Evolutionary conservation across 2,329 filamentous ascomycete genomes (phyloP), one percentile per base, ranked within the genome.

Genomic region (Grosmannia serpens): DNA sequence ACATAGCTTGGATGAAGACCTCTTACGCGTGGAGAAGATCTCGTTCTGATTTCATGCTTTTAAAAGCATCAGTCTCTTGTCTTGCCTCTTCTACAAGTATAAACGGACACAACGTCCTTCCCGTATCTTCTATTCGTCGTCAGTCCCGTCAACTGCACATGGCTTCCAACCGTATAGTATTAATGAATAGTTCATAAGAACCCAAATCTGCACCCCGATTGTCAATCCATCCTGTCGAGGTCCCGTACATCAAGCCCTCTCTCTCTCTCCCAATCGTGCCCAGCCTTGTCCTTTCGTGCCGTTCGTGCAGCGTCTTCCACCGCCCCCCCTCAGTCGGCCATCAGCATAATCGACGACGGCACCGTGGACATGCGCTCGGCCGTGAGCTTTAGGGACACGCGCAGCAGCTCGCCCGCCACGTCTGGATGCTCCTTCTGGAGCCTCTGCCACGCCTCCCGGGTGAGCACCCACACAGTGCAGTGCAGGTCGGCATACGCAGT

Each of bases 361-460:
- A 65, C 60, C 2, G 64, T 65, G 4, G 59, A 52, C 90, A 97
- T 95, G 64, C 94, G 80, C 79, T 99, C 94, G 59, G 87, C 95
- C 49, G 92, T 97, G 70, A 99, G 73, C 77, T 96, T 96, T 69
- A 99, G 71, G n/a, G 88, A 88, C 55, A 97, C 85, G 66, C 85
- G 86, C 69, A 99, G 71, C 67, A 99, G 68, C 73, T 99, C 94
- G 66, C 83, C 81, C 53, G 90, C 90, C 59, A 96, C 84, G 47
- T 90, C 88, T 0, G 84, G 81, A 65, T 95, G 81, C 58, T 85
- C 77, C 60, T 76, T 76, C 70, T 95, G 89, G 62, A 97, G 70
- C 66, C 76, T 79, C 57, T 77, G 76, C 89, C 91, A 99, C 56
- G 79, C 78, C 52, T 85, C 81, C 15, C 76, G 74, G 59, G 87